These are phyloP conservation scores for Globisporangium cylindrosporum DNA, from an alignment of 352 stramenopile genomes.

Conservation along the genomic window DNA sequence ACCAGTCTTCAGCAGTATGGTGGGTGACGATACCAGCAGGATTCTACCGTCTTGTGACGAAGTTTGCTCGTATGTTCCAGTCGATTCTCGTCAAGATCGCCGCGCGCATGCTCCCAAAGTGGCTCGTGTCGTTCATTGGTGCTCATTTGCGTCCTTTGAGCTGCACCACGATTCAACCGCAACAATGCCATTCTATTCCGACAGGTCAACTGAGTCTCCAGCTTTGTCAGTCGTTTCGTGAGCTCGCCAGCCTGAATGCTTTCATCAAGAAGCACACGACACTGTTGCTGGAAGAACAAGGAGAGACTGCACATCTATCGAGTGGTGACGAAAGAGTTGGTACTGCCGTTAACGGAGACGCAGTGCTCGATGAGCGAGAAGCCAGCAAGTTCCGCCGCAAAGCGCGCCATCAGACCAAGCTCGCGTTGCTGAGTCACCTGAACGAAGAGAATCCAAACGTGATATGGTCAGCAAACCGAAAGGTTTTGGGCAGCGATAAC, in stretches of 20 bases:
- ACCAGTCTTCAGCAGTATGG: conserved; percentile 1
- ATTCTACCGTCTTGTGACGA: not conserved
- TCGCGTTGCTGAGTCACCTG: conserved; percentile 43
- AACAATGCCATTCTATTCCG: not conserved
- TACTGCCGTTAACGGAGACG: conserved; percentile 18
- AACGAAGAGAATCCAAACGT: conserved; percentile 34
- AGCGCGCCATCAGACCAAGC: conserved; percentile 56
- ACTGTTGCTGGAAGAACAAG: conserved; percentile 6
- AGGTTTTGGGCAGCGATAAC: not conserved
- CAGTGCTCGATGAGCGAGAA: conserved; percentile 21
- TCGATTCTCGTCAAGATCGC: not conserved
- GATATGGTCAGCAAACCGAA: conserved; percentile 57
- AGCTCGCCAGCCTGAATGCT: conserved; percentile 27
- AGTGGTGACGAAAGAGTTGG: not conserved
- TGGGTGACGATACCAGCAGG: not conserved
- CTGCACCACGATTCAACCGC: not conserved
- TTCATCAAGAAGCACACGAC: conserved; percentile 25
- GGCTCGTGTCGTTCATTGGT: conserved; percentile 1
- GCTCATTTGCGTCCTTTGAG: not conserved
- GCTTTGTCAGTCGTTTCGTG: conserved; percentile 21
- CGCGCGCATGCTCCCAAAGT: not conserved
- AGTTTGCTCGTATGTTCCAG: not conserved
- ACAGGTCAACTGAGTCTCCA: not conserved
- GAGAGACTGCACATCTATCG: not conserved
- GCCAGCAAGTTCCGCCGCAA: conserved; percentile 59